These are phyloP conservation scores for Vitis amurensis DNA, from an alignment of 164 flowering plant species.

Conservation along the genomic window DNA sequence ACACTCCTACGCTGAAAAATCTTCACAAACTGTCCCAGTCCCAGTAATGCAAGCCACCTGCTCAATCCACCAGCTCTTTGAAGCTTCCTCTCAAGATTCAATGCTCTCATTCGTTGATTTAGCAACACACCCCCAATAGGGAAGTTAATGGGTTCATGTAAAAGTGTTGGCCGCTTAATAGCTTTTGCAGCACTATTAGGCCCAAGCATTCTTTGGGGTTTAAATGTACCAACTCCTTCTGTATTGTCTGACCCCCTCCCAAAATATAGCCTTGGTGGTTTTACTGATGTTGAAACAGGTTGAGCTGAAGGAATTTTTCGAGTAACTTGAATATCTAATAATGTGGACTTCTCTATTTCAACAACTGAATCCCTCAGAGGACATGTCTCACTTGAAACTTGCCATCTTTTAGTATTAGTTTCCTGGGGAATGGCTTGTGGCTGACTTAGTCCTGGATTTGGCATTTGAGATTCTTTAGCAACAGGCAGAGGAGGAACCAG, in stretches of 20 bases:
- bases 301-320: slow-evolving; percentile 9
- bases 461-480: slow-evolving; percentile 18
- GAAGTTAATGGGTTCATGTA: slow-evolving; percentile 19
- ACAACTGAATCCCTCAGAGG: slow-evolving; percentile 13
- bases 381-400: slow-evolving; percentile 6
- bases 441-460: slow-evolving; percentile 26
- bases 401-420: slow-evolving; percentile 5
- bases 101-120: slow-evolving; percentile 50
- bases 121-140: slow-evolving; percentile 29
- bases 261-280: slow-evolving; percentile 8
- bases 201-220: slow-evolving; percentile 7
- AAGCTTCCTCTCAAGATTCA: slow-evolving; percentile 71
- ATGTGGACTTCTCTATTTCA: slow-evolving; percentile 25
- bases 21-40: slow-evolving; percentile 62
- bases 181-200: slow-evolving; percentile 13
- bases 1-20: slow-evolving; percentile 50
- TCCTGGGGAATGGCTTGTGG: slow-evolving; percentile 13
- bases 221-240: slow-evolving; percentile 10
- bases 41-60: slow-evolving; percentile 74
- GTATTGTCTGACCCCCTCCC: slow-evolving; percentile 15
- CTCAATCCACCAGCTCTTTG: slow-evolving; percentile 76
- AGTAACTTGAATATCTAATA: slow-evolving; percentile 15
- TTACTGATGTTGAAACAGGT: slow-evolving; percentile 10
- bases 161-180: slow-evolving; percentile 9
- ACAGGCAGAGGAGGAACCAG: slow-evolving; percentile 60